These are phyloP conservation scores for Hura crepitans DNA, from an alignment of 441 rosid species.

Conservation along the genomic window DNA sequence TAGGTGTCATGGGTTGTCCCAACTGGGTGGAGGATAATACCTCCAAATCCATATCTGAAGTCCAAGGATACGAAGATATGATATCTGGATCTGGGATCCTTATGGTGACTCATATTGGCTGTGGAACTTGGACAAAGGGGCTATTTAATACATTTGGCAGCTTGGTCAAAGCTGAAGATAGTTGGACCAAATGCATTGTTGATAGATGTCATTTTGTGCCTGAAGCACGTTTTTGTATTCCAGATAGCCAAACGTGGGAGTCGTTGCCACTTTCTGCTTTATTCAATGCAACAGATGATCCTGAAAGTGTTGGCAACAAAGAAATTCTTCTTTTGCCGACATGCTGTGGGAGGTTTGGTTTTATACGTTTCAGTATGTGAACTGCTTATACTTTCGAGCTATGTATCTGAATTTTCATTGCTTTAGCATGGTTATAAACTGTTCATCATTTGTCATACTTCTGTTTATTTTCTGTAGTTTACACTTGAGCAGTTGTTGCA, in stretches of 20 bases:
- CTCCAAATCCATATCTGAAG: constrained; percentile 24
- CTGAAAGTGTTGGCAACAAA: constrained; percentile 37
- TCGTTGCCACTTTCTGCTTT: constrained; percentile 57
- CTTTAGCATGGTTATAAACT: neutral
- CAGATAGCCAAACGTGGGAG: constrained; percentile 81
- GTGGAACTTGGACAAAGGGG: constrained; percentile 74
- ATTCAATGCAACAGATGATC: constrained; percentile 39
- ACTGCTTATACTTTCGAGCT: constrained; percentile 1
- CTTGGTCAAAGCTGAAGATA: constrained; percentile 33
- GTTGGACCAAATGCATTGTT: constrained; percentile 70
- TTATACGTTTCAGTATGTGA: neutral
- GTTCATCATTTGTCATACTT: neutral
- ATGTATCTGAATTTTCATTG: neutral
- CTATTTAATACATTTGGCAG: constrained; percentile 26
- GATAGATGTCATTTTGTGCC: constrained; percentile 44
- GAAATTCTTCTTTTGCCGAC: constrained; percentile 53
- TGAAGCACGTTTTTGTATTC: constrained; percentile 66
- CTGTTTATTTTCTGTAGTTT: neutral
- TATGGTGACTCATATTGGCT: constrained; percentile 69
- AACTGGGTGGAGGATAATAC: constrained; percentile 53
- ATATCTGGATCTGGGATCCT: constrained; percentile 41
- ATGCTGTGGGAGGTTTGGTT: constrained; percentile 68
- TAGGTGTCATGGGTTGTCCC: constrained; percentile 88
- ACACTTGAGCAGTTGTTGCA: too few relatives aligned
- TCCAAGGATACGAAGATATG: constrained; percentile 22